Evolutionary conservation across 2,329 filamentous ascomycete species (phyloP).

Genomic region (Coleophoma crateriformis): DNA sequence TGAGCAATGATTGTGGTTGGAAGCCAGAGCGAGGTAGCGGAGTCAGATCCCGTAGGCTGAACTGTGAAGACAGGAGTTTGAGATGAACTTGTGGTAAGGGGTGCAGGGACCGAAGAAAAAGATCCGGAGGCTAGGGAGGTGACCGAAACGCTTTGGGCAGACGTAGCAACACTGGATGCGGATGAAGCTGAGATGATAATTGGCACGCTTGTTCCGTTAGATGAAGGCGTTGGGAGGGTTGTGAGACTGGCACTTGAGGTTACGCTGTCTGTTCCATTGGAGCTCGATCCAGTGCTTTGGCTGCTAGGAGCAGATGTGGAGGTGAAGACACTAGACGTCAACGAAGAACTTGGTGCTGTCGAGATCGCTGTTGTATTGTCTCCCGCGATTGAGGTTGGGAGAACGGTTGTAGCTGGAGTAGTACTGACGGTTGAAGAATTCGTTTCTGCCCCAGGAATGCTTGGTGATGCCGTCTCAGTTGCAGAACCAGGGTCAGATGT

Average conservation of each 20-base stretch:
- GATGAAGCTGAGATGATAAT: not conserved
- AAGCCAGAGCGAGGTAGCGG: conserved; percentile 18
- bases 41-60: conserved; percentile 20
- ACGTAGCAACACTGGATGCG: not conserved
- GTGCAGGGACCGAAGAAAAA: conserved; percentile 1
- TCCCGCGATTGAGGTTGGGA: not conserved
- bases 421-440: conserved; percentile 2
- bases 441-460: not conserved
- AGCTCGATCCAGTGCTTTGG: not conserved
- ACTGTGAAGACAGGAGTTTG: conserved; percentile 5
- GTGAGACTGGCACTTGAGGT: not conserved
- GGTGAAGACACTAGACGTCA: conserved; percentile 1
- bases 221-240: not conserved
- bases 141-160: conserved; percentile 1
- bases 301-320: not conserved
- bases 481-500: not conserved
- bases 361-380: conserved; percentile 6
- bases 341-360: conserved; percentile 1
- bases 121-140: not conserved
- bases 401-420: conserved; percentile 1
- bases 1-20: conserved; percentile 19
- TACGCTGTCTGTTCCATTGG: not conserved
- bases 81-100: conserved; percentile 1
- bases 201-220: not conserved
- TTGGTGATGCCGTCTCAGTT: not conserved